These are phyloP conservation scores for Alternaria viburni DNA, from an alignment of 2,329 filamentous ascomycete species.

Conservation along the genomic window DNA sequence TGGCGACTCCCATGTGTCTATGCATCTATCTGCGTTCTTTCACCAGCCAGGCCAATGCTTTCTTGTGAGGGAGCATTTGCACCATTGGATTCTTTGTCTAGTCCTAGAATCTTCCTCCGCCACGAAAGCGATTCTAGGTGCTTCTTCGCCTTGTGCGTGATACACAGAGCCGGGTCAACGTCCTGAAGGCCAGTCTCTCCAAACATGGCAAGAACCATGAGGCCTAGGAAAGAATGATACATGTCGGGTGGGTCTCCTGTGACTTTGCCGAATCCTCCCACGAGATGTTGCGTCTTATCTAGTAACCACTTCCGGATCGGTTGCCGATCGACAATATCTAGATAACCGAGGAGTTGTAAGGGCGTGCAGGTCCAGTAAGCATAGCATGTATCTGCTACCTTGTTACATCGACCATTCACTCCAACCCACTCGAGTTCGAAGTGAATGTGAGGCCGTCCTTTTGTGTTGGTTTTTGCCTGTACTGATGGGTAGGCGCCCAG, in stretches of 20 bases:
- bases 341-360: slow-evolving; percentile 46
- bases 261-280: slow-evolving; percentile 61
- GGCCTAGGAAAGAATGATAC: slow-evolving; percentile 87
- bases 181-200: slow-evolving; percentile 71
- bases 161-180: slow-evolving; percentile 78
- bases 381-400: slow-evolving; percentile 93
- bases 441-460: slow-evolving; percentile 67
- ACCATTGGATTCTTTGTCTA: neutral
- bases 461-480: slow-evolving; percentile 32
- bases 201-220: slow-evolving; percentile 78
- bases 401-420: slow-evolving; percentile 90
- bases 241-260: slow-evolving; percentile 65
- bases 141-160: slow-evolving; percentile 64
- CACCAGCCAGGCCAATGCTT: slow-evolving; percentile 3
- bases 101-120: slow-evolving; percentile 37
- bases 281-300: slow-evolving; percentile 82
- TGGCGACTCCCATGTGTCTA: neutral
- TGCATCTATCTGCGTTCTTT: slow-evolving; percentile 6
- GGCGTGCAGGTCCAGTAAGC: slow-evolving; percentile 87
- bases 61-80: neutral
- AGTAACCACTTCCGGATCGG: slow-evolving; percentile 80
- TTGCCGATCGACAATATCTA: slow-evolving; percentile 63
- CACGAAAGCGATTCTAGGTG: slow-evolving; percentile 47
- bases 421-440: slow-evolving; percentile 67
- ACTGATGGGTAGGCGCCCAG: slow-evolving; percentile 34